Percentiles rank a stretch among this genome's conserved stretches.
Evolutionary conservation across 257 asterid genomes (phyloP).

Genomic region (Solanum bukasovii): DNA sequence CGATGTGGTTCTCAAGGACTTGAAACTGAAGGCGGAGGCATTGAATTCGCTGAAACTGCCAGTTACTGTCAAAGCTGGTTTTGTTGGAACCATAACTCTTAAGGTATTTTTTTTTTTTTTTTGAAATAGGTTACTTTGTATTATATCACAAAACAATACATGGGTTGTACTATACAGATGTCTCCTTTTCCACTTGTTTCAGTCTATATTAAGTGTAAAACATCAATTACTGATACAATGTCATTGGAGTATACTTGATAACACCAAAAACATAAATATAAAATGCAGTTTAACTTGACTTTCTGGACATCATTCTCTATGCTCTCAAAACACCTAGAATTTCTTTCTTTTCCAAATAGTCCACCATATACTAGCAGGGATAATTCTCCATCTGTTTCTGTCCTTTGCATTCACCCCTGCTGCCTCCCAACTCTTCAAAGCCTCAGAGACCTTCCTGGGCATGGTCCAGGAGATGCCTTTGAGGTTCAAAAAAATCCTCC

Average conservation of each 20-base stretch:
- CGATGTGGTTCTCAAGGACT: slow-evolving; percentile 93
- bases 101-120: slow-evolving; percentile 37
- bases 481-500: background rate
- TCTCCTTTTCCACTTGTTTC: background rate
- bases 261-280: background rate
- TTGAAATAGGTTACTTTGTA: no score
- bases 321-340: background rate
- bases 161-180: background rate
- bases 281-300: background rate
- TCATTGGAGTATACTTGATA: background rate
- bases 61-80: slow-evolving; percentile 91
- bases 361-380: background rate
- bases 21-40: slow-evolving; percentile 92
- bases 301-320: background rate
- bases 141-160: no score
- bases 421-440: background rate
- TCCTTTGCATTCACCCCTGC: background rate
- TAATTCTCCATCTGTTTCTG: background rate
- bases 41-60: slow-evolving; percentile 91
- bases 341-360: background rate
- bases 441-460: background rate
- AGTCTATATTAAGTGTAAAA: background rate
- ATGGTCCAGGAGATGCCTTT: background rate
- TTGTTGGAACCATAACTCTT: slow-evolving; percentile 85
- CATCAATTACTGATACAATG: background rate